Base-by-base conservation (phyloP, 306 rosid genomes). In the Neltuma alba region DNA sequence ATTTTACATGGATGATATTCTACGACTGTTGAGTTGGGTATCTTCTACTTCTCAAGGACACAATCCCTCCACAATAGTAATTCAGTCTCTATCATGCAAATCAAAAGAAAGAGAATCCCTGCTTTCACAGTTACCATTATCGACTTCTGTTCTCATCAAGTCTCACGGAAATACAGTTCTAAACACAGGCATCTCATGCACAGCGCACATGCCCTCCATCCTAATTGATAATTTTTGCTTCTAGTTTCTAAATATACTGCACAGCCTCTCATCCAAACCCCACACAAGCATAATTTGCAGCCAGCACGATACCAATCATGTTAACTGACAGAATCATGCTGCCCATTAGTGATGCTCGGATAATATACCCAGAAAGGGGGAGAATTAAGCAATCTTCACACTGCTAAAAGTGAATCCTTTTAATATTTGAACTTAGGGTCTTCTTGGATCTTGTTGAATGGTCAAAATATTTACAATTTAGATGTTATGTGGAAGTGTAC, bases 71-170 rank as follows among this genome's bases (percentile, higher is more conserved):
- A 77, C 58, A 70, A 71, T 50, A 16, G 54, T 47, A 38, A 62
- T 79, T 74, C 78, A 82, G 33, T 68, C 64, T 38, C 72, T 28
- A 76, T 33, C 74, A 50, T 72, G 79, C 36, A 54, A 66, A 79
- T 61, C 61, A 57, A 67, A 48, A 64, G 76, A 27, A 71, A 76
- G 41, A 57, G 63, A 68, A 78, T 65, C 14, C 47, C 25, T 74
- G 33, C 41, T 69, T 67, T 70, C 55, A 66, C 50, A 41, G 60
- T 27, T 68, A 61, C 41, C 45, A 78, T 42, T 18, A 16, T 50
- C 36, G 57, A 65, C 60, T 23, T 63, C 63, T 55, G 75, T 72
- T 77, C 80, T 66, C 42, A 64, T 64, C 55, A 42, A 76, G 30
- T 60, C 54, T 18, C 67, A 48, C 20, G 10, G 11, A 70, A 64